Evolutionary conservation across 768 basidiomycete genomes (phyloP), one percentile per base, ranked within the genome.

Genomic region (Daedalea quercina): DNA sequence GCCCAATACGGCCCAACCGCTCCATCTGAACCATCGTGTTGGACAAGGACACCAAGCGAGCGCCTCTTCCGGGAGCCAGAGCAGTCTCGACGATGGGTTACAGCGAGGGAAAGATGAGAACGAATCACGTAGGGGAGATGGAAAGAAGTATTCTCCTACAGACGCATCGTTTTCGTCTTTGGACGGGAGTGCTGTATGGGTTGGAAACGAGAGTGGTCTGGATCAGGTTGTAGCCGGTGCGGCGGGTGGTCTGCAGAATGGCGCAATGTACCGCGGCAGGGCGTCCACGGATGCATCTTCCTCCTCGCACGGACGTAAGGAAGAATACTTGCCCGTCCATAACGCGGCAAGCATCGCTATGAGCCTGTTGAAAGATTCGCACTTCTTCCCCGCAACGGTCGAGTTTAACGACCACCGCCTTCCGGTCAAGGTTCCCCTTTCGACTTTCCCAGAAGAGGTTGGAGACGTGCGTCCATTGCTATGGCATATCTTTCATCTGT

Each of bases 371-470:
- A 91, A 90, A 61, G 95, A 99, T 75, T 97, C 94, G 34, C 94
- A 97, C 65, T 95, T 90, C 65, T 97, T 82, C 70, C 85, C 94
- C 63, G 90, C 94, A 1, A 77, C 79, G 11, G 87, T 95, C 51
- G 80, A 76, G 13, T 95, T 94, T 70, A 87, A 85, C 66, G 85
- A 85, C 51, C 84, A 93, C 56, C 80, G 81, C 25, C 68, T 97
- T 26, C 94, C 94, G 13, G 92, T 98, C 64, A 87, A 91, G 62
- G 81, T 98, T 67, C 96, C 96, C 0, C 70, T 96, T 44, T 81
- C 83, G 19, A 88, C 86, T 1, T 97, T 96, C 65, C 79, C 90
- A 0, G 91, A 94, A 67, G 96, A 99, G 75, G 91, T 99, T 52
- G 94, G 96, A 43, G 94, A 97, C 68, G 95, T 97, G 65, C 65